A percentile compares a stretch with the other conserved stretches of the same genome.
Evolutionary conservation across 306 rosid genomes (phyloP).

Genomic region (Malus orientalis): DNA sequence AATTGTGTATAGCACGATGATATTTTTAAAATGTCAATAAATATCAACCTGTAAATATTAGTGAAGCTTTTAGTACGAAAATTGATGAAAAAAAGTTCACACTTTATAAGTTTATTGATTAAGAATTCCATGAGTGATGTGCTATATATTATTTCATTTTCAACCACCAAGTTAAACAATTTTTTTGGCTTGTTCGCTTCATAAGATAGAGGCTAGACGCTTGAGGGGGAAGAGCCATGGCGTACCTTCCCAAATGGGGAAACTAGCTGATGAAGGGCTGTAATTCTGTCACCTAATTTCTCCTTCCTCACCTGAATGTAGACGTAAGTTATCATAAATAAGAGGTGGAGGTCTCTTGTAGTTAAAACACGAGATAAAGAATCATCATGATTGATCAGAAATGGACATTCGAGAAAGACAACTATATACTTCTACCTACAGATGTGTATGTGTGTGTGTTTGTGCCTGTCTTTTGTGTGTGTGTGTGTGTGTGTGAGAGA

Average conservation of each 20-base stretch:
- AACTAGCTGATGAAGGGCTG: conserved; percentile 95
- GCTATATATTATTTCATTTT: background rate
- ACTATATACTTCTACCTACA: conserved; percentile 25
- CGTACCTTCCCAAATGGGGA: conserved; percentile 98
- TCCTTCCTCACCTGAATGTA: conserved; percentile 86
- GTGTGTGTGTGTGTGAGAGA: conserved; percentile 1
- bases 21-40: no score
- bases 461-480: conserved; percentile 10
- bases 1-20: background rate
- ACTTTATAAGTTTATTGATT: background rate
- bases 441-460: conserved; percentile 24
- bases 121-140: background rate
- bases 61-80: background rate
- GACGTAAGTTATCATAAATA: background rate
- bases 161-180: background rate
- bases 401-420: conserved; percentile 83
- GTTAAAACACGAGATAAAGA: conserved; percentile 30
- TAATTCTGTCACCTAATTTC: conserved; percentile 98
- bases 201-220: background rate
- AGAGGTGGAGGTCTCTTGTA: conserved; percentile 3
- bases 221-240: background rate
- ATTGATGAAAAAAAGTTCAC: background rate
- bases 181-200: background rate
- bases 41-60: no score
- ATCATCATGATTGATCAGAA: conserved; percentile 39